phyloP scores from a whole-genome alignment of 78 protist genomes.

The Dictyostelium brefeldianum region DNA sequence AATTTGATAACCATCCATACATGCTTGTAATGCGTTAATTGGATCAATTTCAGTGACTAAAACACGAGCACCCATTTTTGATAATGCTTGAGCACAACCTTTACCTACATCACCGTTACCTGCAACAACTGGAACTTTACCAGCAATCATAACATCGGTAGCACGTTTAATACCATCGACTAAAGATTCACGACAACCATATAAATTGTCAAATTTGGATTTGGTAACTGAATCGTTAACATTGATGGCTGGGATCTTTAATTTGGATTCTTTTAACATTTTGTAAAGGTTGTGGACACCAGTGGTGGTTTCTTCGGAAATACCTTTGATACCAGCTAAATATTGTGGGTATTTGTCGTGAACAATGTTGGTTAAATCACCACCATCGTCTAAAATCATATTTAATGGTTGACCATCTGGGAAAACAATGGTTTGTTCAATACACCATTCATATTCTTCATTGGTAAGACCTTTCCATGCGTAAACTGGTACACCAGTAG shows the following conservation, averaged over 20 bases:
- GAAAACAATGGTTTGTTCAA: constrained; percentile 94
- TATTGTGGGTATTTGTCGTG: constrained; percentile 94
- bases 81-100: constrained; percentile 97
- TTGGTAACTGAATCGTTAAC: constrained; percentile 99
- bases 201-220: constrained; percentile 99
- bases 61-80: constrained; percentile 95
- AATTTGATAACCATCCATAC: constrained; percentile 98
- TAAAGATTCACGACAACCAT: constrained; percentile 99
- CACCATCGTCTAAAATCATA: constrained; percentile 99
- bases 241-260: constrained; percentile 99
- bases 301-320: constrained; percentile 99
- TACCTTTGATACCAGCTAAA: constrained; percentile 92
- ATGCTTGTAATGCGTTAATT: constrained; percentile 99
- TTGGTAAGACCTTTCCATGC: constrained; percentile 99
- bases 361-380: constrained; percentile 98
- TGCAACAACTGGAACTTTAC: constrained; percentile 96
- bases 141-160: constrained; percentile 99
- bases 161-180: constrained; percentile 99
- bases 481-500: constrained; percentile 96
- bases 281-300: constrained; percentile 98
- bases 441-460: constrained; percentile 99
- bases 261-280: constrained; percentile 92
- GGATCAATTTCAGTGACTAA: constrained; percentile 99
- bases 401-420: constrained; percentile 84
- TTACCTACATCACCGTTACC: constrained; percentile 99